phyloP scores from a whole-genome alignment of 1,139 yeast genomes.

The Candida glucosophila region DNA sequence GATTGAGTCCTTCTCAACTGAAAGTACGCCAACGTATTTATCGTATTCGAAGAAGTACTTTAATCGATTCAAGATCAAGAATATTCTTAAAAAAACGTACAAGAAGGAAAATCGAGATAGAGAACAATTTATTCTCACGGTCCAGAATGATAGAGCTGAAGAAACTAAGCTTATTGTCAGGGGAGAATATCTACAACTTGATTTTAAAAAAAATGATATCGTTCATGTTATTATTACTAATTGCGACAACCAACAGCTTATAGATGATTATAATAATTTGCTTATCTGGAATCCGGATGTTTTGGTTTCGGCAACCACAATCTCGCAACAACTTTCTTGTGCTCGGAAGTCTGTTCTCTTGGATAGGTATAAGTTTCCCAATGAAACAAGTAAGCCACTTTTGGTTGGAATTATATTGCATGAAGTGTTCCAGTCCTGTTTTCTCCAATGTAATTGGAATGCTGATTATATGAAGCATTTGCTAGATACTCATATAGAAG shows the following conservation, averaged over 20 bases:
- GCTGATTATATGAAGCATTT: conserved; percentile 34
- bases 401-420: conserved; percentile 78
- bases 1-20: too few species aligned
- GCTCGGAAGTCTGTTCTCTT: conserved; percentile 60
- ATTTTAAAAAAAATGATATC: conserved; percentile 40
- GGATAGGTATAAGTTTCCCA: conserved; percentile 46
- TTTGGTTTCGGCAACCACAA: conserved; percentile 70
- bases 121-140: conserved; percentile 43
- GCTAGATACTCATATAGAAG: conserved; percentile 37
- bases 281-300: conserved; percentile 79
- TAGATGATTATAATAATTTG: conserved; percentile 54
- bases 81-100: conserved; percentile 24
- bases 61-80: conserved; percentile 40
- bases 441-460: conserved; percentile 35
- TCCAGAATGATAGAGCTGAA: conserved; percentile 24
- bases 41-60: too few species aligned
- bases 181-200: conserved; percentile 42
- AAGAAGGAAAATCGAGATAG: conserved; percentile 19
- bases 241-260: conserved; percentile 24
- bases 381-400: conserved; percentile 49
- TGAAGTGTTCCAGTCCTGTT: conserved; percentile 63
- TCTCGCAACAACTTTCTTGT: conserved; percentile 71
- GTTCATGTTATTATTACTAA: conserved; percentile 51
- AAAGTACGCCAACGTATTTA: too few species aligned
- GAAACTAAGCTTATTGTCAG: conserved; percentile 33